phyloP scores from a whole-genome alignment of 306 rosid genomes.

The Fagus sylvatica region DNA sequence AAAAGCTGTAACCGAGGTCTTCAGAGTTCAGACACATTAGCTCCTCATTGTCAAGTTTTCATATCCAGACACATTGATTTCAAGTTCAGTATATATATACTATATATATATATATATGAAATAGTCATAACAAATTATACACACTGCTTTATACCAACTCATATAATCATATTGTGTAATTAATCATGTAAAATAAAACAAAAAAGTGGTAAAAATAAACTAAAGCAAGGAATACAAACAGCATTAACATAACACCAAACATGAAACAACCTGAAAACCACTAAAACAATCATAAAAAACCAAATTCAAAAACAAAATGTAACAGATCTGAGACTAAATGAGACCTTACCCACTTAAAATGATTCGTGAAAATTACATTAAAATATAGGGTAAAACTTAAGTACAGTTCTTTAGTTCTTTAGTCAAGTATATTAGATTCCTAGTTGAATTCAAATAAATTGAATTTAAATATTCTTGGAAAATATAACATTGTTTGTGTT shows the following conservation, averaged over 20 bases:
- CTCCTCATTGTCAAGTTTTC: neutral
- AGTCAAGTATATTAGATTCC: no score
- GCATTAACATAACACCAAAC: neutral
- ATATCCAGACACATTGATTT: neutral
- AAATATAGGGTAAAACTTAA: no score
- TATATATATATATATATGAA: neutral
- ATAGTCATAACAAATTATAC: neutral
- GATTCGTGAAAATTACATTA: no score
- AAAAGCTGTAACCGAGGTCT: neutral
- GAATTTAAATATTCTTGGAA: no score
- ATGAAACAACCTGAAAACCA: conserved; percentile 14
- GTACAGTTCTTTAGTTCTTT: no score
- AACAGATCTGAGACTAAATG: conserved; percentile 43
- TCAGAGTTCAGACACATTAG: neutral
- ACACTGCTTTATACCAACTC: neutral
- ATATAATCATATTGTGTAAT: neutral
- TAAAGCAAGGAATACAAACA: neutral
- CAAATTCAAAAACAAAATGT: conserved; percentile 1
- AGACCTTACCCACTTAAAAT: neutral
- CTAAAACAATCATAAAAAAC: conserved; percentile 1
- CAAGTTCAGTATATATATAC: neutral
- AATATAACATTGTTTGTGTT: no score
- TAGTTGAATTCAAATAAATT: no score
- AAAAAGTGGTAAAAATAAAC: neutral
- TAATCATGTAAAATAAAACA: neutral